Evolutionary conservation across 2,329 filamentous ascomycete species (phyloP).

Genomic region (Hypoxylon sp.): DNA sequence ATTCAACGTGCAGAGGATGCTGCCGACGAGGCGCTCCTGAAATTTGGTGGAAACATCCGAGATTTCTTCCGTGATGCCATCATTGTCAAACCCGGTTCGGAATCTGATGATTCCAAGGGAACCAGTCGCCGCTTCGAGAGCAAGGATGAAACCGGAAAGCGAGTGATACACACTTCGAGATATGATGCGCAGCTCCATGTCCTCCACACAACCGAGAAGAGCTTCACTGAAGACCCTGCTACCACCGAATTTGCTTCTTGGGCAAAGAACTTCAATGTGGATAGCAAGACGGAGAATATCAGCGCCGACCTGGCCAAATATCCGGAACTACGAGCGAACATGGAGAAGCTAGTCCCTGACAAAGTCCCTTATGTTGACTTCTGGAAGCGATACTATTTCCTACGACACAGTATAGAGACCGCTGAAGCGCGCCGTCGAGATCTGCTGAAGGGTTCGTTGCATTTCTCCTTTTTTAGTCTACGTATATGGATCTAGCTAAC

Average conservation of each 20-base stretch:
- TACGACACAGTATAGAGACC: conserved; percentile 91
- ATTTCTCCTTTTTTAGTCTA: conserved; percentile 16
- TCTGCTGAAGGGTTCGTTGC: conserved; percentile 83
- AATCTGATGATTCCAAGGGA: conserved; percentile 63
- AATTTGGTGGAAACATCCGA: conserved; percentile 89
- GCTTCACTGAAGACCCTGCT: conserved; percentile 85
- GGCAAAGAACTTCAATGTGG: conserved; percentile 81
- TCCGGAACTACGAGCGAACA: conserved; percentile 84
- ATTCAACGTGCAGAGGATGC: conserved; percentile 94
- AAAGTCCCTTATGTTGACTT: conserved; percentile 90
- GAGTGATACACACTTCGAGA: conserved; percentile 93
- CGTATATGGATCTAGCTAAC: conserved; percentile 54
- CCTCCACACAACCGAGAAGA: conserved; percentile 87
- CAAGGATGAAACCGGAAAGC: conserved; percentile 89
- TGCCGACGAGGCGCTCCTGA: conserved; percentile 92
- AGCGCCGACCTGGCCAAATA: conserved; percentile 87
- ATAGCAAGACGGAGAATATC: conserved; percentile 87
- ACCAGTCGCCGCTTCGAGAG: conserved; percentile 88
- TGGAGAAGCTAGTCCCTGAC: conserved; percentile 97
- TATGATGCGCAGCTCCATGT: conserved; percentile 97
- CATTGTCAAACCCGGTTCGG: conserved; percentile 82
- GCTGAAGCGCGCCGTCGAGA: conserved; percentile 91
- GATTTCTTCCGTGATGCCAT: conserved; percentile 94
- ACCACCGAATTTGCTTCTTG: conserved; percentile 82
- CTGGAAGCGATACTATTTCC: conserved; percentile 96